A percentile compares a stretch with the other conserved stretches of the same genome.
Evolutionary conservation across 441 rosid species (phyloP).

Genomic region (Aquilaria agallochum): DNA sequence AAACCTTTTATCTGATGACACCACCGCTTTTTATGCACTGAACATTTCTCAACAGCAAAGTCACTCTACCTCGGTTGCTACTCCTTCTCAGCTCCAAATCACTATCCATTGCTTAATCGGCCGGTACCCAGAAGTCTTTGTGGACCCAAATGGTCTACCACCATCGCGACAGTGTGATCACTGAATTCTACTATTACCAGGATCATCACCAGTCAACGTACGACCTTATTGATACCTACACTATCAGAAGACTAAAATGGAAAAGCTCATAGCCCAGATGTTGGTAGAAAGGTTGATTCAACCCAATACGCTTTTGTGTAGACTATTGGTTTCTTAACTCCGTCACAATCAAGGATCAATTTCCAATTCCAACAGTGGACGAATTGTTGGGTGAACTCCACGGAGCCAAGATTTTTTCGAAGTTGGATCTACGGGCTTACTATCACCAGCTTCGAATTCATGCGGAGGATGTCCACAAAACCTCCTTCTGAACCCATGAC

Average conservation of each 20-base stretch:
- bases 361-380: background rate
- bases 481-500: background rate
- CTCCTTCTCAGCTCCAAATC: background rate
- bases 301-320: background rate
- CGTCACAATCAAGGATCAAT: too few species aligned
- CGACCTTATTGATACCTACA: background rate
- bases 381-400: background rate
- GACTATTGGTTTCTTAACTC: too few species aligned
- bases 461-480: background rate
- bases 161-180: background rate
- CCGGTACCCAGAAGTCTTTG: background rate
- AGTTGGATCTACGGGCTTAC: background rate
- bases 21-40: background rate
- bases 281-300: background rate
- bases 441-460: background rate
- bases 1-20: background rate
- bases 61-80: background rate
- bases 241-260: background rate
- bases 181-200: background rate
- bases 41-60: background rate
- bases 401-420: background rate
- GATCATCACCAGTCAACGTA: background rate
- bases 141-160: too few species aligned
- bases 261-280: background rate
- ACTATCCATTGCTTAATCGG: background rate